Evolutionary conservation across 257 asterid genomes (phyloP), one percentile per base, ranked within the genome.

Genomic region (Solanum sitiens): DNA sequence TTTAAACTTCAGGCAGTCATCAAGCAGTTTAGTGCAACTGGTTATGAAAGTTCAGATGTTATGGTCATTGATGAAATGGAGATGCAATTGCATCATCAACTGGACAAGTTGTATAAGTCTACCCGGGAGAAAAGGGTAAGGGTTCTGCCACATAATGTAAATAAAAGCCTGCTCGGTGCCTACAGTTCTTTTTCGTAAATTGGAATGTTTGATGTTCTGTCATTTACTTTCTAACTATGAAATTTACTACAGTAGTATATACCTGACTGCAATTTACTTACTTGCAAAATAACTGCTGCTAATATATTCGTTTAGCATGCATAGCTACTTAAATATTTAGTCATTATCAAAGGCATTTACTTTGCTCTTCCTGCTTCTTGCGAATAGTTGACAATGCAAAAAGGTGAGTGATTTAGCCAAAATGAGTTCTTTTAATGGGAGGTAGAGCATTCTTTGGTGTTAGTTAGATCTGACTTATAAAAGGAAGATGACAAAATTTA

Each of bases 41-140:
- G 99, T 77, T 97, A 97, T 91, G 99, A 95, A 88, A 93, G 95
- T 86, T 97, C 99, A 33, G 96, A 92, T 70, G 88, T 90, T 83
- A 87, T 97, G 95, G 98, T 97, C 87, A 93, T 95, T 87, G 99
- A 97, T 94, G 99, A 97, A 91, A 89, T 94, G 53, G 99, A 96
- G 91, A 37, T 97, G 98, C 98, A 93, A 92, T 92, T 90, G 94
- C 99, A 97, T 92, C 98, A 95, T 2, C 98, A 93, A 42, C 89
- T 97, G 90, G 98, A 97, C 87, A 97, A 96, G 90, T 80, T 97
- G 86, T 97, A 97, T 90, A 91, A 95, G 91, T 93, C 99, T 85
- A 97, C 99, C 87, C 97, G 99, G 40, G 88, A 93, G 50, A 98
- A 97, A 89, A 93, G 96, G 98, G 99, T 97, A 92, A 94, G 68